These are phyloP conservation scores for Globisporangium sylvaticum DNA, from an alignment of 352 stramenopile genomes.

Conservation along the genomic window DNA sequence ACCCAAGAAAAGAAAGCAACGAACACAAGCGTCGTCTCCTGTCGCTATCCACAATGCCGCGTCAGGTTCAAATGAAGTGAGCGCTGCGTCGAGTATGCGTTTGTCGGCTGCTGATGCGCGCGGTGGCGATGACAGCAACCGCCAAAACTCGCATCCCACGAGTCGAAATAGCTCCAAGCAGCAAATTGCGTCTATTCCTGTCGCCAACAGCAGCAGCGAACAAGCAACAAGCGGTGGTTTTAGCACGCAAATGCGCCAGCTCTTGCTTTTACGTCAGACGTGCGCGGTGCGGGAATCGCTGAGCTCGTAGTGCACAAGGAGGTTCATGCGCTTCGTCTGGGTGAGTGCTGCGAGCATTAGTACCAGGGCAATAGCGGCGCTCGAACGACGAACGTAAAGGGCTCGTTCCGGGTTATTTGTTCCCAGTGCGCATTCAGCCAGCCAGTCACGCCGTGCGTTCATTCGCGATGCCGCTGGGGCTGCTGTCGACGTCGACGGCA, in stretches of 20 bases:
- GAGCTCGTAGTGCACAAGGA: not conserved
- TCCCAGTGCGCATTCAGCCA: not conserved
- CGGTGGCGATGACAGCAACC: not conserved
- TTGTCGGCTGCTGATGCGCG: not conserved
- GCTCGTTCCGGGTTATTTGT: not conserved
- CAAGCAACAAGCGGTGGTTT: not conserved
- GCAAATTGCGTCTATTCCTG: not conserved
- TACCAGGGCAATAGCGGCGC: not conserved
- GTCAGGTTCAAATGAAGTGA: not conserved
- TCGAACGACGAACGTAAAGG: not conserved
- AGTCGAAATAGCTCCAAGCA: too few species aligned
- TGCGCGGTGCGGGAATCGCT: not conserved
- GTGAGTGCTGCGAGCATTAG: not conserved
- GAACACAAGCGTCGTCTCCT: too few species aligned
- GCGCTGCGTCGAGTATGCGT: not conserved
- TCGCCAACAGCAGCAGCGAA: not conserved
- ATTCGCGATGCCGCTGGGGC: not conserved
- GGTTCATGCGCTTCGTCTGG: conserved; percentile 4
- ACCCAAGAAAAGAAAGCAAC: too few species aligned
- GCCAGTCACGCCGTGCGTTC: not conserved
- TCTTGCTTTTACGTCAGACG: not conserved
- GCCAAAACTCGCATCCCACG: too few species aligned
- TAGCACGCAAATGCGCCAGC: not conserved
- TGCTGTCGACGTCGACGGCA: not conserved
- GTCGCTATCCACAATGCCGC: not conserved